Evolutionary conservation across 2,329 filamentous ascomycete species (phyloP).

Genomic region (Xylaria sp.): DNA sequence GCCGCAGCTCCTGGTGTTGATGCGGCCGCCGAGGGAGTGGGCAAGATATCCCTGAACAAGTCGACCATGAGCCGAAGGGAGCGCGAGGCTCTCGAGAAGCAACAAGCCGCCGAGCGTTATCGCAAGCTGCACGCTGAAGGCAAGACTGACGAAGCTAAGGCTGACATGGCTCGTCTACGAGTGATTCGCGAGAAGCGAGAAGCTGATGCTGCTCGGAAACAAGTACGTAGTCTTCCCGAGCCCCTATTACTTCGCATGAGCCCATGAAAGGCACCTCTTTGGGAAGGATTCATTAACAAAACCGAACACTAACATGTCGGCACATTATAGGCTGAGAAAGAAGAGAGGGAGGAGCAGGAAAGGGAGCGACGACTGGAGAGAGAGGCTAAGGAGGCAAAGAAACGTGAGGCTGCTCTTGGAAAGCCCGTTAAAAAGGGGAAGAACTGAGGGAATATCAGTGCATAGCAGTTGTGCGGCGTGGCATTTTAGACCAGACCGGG

Average conservation of each 20-base stretch:
- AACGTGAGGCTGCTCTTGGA: conserved; percentile 63
- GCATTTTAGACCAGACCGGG: conserved; percentile 4
- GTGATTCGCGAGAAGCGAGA: conserved; percentile 88
- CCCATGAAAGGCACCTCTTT: not conserved
- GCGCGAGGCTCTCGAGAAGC: conserved; percentile 82
- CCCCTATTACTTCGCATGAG: not conserved
- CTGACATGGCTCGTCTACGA: conserved; percentile 84
- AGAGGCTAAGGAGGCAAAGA: conserved; percentile 66
- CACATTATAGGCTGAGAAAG: conserved; percentile 64
- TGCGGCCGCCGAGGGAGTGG: conserved; percentile 64
- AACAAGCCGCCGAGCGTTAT: conserved; percentile 89
- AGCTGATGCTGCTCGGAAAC: conserved; percentile 82
- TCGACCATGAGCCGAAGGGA: conserved; percentile 63
- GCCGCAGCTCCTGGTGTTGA: conserved; percentile 58
- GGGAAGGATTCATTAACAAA: not conserved
- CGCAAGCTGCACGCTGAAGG: conserved; percentile 92
- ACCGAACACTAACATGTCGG: conserved; percentile 41
- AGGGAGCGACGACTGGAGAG: conserved; percentile 61
- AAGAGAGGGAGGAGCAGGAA: conserved; percentile 65
- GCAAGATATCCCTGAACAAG: conserved; percentile 65
- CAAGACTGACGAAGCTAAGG: conserved; percentile 95
- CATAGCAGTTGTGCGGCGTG: not conserved
- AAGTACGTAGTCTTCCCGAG: conserved; percentile 64
- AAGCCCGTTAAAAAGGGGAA: conserved; percentile 57
- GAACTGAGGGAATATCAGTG: conserved; percentile 49